A percentile compares a stretch with the other conserved stretches of the same genome.
phyloP scores from a whole-genome alignment of 495 filamentous ascomycete species.

The Penicillium daleae region DNA sequence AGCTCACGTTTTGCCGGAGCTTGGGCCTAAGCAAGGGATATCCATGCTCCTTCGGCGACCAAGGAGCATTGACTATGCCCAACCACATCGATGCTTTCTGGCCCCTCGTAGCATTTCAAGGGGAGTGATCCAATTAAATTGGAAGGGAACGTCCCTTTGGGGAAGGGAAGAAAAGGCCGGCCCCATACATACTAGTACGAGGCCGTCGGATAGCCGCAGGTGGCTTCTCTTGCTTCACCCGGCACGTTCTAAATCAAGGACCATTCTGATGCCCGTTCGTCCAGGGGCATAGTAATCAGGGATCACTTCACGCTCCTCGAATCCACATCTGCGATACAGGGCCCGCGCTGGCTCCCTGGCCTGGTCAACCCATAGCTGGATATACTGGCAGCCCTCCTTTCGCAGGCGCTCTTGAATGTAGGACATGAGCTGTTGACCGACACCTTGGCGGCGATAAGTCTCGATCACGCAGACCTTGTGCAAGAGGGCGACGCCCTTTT shows the following conservation, averaged over 20 bases:
- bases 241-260: constrained; percentile 45
- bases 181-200: constrained; percentile 1
- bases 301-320: constrained; percentile 55
- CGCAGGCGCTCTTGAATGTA: constrained; percentile 50
- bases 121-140: constrained; percentile 1
- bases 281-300: constrained; percentile 62
- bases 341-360: constrained; percentile 51
- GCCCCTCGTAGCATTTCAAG: constrained; percentile 28
- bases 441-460: constrained; percentile 54
- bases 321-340: constrained; percentile 55
- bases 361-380: constrained; percentile 67
- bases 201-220: constrained; percentile 21
- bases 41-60: constrained; percentile 24
- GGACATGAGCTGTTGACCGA: constrained; percentile 55
- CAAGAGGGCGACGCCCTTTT: constrained; percentile 54
- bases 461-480: constrained; percentile 64
- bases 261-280: constrained; percentile 59
- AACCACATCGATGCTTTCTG: constrained; percentile 31
- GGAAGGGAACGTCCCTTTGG: neutral
- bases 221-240: constrained; percentile 24
- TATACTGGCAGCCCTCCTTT: constrained; percentile 56
- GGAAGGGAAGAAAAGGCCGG: constrained; percentile 6
- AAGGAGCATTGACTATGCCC: constrained; percentile 32
- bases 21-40: constrained; percentile 44
- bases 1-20: constrained; percentile 41